phyloP scores from a whole-genome alignment of 495 filamentous ascomycete species.

The Opeltia flavorubescens region DNA sequence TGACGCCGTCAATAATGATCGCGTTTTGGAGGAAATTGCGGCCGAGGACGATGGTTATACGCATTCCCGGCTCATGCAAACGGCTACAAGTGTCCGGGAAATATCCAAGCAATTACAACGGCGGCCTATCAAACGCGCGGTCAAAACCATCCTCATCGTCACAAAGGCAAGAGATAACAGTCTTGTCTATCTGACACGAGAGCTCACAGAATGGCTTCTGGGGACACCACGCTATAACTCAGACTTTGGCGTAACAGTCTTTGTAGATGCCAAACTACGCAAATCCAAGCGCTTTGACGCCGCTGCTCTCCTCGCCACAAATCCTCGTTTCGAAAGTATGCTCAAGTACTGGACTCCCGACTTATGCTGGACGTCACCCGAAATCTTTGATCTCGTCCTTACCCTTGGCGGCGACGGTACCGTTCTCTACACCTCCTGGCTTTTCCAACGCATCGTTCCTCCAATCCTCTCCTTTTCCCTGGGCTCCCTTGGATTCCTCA shows the following conservation, averaged over 20 bases:
- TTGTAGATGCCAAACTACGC: conserved; percentile 82
- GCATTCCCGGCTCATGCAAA: conserved; percentile 85
- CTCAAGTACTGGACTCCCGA: conserved; percentile 90
- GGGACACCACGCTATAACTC: conserved; percentile 69
- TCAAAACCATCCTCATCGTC: conserved; percentile 86
- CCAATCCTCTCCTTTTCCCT: conserved; percentile 81
- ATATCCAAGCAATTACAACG: conserved; percentile 88
- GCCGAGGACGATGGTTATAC: conserved; percentile 76
- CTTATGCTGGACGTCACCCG: conserved; percentile 75
- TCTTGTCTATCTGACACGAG: conserved; percentile 70
- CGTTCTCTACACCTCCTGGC: conserved; percentile 82
- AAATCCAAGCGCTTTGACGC: conserved; percentile 77
- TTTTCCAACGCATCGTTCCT: conserved; percentile 86
- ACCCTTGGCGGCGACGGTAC: conserved; percentile 90
- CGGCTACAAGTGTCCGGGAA: conserved; percentile 84
- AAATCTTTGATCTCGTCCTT: conserved; percentile 84
- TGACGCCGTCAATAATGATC: conserved; percentile 87
- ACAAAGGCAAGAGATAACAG: conserved; percentile 92
- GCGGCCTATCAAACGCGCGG: conserved; percentile 72
- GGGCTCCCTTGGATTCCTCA: conserved; percentile 82
- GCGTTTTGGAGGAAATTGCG: conserved; percentile 84
- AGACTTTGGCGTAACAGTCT: conserved; percentile 74
- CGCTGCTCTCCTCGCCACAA: conserved; percentile 51
- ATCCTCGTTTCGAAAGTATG: conserved; percentile 61
- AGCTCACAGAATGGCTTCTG: conserved; percentile 75